These are phyloP conservation scores for Trichaptum fuscoviolaceum DNA, from an alignment of 768 basidiomycete genomes.

Conservation along the genomic window DNA sequence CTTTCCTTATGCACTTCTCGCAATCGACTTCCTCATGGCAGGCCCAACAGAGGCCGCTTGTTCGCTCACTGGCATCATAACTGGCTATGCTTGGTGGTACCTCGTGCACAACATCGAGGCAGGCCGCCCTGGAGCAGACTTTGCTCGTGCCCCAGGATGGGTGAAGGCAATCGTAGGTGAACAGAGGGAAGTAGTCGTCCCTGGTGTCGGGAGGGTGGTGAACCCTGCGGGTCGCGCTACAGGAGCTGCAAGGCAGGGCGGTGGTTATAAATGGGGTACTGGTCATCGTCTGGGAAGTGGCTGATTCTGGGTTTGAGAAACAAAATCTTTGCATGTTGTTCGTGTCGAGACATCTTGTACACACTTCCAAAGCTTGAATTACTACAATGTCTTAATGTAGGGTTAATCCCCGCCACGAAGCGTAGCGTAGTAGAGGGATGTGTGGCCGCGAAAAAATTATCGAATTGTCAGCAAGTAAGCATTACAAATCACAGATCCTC, in stretches of 20 bases:
- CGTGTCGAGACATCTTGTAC: too few species aligned
- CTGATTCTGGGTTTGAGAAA: neutral
- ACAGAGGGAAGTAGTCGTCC: constrained; percentile 11
- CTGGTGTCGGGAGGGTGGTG: constrained; percentile 24
- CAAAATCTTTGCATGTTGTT: too few species aligned
- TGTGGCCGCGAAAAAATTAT: too few species aligned
- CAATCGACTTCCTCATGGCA: constrained; percentile 60
- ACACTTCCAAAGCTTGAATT: too few species aligned
- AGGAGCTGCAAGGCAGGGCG: constrained; percentile 24
- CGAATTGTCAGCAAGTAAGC: too few species aligned
- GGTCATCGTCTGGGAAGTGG: constrained; percentile 44
- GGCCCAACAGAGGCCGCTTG: constrained; percentile 53
- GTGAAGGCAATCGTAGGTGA: constrained; percentile 44
- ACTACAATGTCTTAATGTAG: too few species aligned
- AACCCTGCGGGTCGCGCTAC: constrained; percentile 29
- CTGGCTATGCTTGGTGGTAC: constrained; percentile 85
- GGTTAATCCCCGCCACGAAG: too few species aligned
- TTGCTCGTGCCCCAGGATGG: constrained; percentile 56
- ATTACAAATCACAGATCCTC: too few species aligned
- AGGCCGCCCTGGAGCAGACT: constrained; percentile 33
- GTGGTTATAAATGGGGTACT: constrained; percentile 47
- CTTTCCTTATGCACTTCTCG: constrained; percentile 70
- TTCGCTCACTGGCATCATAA: constrained; percentile 62
- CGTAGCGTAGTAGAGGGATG: too few species aligned
- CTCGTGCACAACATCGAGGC: constrained; percentile 48